Percentiles rank a stretch among this genome's conserved stretches.
phyloP scores from a whole-genome alignment of 2,329 filamentous ascomycete genomes.

The Dothistroma septosporum region DNA sequence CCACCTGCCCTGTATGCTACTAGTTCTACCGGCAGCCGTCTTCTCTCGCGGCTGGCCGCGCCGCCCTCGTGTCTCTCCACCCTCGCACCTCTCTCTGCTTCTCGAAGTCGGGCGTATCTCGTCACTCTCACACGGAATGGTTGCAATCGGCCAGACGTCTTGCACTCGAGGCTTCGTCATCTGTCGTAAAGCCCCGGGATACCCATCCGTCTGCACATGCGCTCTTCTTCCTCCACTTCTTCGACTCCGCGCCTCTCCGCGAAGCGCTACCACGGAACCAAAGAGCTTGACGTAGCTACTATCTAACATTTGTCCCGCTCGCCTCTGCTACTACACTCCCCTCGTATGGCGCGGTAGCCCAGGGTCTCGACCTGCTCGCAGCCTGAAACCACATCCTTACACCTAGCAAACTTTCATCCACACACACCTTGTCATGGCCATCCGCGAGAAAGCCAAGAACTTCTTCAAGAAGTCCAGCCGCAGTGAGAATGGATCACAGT shows the following conservation, averaged over 20 bases:
- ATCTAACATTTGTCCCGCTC: neutral
- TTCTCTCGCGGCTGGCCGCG: neutral
- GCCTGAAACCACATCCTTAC: constrained; percentile 3
- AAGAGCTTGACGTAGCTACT: constrained; percentile 1
- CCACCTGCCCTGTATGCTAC: no score
- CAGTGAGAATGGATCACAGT: constrained; percentile 23
- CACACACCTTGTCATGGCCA: constrained; percentile 37
- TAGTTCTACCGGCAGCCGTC: neutral
- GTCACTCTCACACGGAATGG: neutral
- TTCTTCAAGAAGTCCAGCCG: constrained; percentile 39
- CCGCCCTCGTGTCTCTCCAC: neutral
- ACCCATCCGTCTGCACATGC: neutral
- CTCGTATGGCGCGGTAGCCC: constrained; percentile 1
- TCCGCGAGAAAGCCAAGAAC: constrained; percentile 45
- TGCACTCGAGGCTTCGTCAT: neutral
- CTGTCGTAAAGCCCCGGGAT: neutral
- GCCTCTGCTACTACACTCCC: neutral
- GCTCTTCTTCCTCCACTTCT: constrained; percentile 4
- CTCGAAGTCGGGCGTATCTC: neutral
- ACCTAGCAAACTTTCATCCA: constrained; percentile 2
- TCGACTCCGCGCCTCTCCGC: constrained; percentile 5
- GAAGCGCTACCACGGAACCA: neutral
- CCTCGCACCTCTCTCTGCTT: neutral
- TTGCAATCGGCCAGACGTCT: neutral
- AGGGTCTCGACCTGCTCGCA: neutral